Base-by-base conservation (phyloP, 768 basidiomycete genomes). In the Neoboletus brunneissimus region DNA sequence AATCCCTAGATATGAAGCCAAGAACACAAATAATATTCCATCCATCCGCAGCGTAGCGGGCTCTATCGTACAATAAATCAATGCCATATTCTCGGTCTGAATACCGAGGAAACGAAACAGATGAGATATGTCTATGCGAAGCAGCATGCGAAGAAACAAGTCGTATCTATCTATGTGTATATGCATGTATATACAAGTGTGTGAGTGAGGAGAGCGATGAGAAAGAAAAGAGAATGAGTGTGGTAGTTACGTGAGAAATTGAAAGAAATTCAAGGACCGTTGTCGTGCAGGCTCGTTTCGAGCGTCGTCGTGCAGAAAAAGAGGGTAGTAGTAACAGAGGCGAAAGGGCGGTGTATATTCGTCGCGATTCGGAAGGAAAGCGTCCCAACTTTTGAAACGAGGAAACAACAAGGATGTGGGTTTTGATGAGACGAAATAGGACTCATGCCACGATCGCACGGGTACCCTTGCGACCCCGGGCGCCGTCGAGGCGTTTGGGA, bases 41-140 rank as follows among this genome's bases (percentile, higher is more conserved):
- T 69, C 68, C 68, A 38, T 69, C 59, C 66, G 67, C 64, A 55
- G 11, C 29, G 46, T 2, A 13, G 57, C 59, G 57, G 53, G 38
- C 52, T 70, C 64, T 70, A 70, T 67, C 63, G 69, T 70, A 70
- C 69, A 70, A 71, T 72, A 69, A 72, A 60, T 69, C 68, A 69
- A 70, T 72, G 70, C 70, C 58, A 69, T 61, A 68, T 59, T 67
- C 58, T 67, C 70, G 57, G 52, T 20, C 22, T 45, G 49, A 46
- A 44, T 27, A n/a, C 59, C 53, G 55, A 61, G 57, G 25, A 40
- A 41, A 42, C 41, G 25, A 53, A 47, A 50, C n/a, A 56, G 52
- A 55, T 54, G 67, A 15, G 59, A 49, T 54, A 34, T 54, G 55
- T 72, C 71, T 71, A 70, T 68, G 71, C 52, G 56, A 68, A 22